Evolutionary conservation across 192 early-diverging fungal species (phyloP).

Genomic region (Linnemannia exigua): DNA sequence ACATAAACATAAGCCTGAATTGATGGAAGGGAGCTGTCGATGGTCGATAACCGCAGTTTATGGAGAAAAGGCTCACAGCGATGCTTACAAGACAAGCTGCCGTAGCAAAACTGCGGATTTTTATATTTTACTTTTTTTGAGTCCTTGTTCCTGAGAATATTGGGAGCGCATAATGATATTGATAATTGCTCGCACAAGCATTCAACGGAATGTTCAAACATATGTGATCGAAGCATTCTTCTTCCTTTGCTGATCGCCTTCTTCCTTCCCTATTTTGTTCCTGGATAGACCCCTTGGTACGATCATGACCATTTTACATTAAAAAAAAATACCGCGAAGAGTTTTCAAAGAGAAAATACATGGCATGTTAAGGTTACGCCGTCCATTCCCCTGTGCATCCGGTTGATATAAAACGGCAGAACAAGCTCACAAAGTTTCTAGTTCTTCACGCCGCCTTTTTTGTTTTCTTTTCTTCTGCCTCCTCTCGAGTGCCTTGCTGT

Average conservation of each 20-base stretch:
- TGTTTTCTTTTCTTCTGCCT: not conserved
- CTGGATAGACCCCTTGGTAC: not conserved
- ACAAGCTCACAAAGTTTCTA: not conserved
- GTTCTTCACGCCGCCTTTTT: not conserved
- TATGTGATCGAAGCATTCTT: not conserved
- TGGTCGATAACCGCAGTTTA: no score
- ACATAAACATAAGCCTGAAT: no score
- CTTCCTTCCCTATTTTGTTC: not conserved
- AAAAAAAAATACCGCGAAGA: not conserved
- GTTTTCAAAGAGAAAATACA: not conserved
- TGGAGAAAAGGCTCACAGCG: not conserved
- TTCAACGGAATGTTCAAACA: not conserved
- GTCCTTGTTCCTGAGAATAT: not conserved
- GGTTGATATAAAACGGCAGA: not conserved
- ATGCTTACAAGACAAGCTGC: not conserved
- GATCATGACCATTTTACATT: not conserved
- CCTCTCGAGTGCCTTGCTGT: not conserved
- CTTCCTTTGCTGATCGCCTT: not conserved
- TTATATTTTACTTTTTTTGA: no score
- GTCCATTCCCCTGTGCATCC: no score
- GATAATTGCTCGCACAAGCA: not conserved
- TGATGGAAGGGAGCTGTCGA: no score
- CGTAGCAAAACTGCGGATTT: constrained; percentile 9
- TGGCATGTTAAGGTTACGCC: not conserved
- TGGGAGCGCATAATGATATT: not conserved